Evolutionary conservation across 345 rosid species (phyloP), one percentile per base, ranked within the genome.

Genomic region (Brassica juncea): DNA sequence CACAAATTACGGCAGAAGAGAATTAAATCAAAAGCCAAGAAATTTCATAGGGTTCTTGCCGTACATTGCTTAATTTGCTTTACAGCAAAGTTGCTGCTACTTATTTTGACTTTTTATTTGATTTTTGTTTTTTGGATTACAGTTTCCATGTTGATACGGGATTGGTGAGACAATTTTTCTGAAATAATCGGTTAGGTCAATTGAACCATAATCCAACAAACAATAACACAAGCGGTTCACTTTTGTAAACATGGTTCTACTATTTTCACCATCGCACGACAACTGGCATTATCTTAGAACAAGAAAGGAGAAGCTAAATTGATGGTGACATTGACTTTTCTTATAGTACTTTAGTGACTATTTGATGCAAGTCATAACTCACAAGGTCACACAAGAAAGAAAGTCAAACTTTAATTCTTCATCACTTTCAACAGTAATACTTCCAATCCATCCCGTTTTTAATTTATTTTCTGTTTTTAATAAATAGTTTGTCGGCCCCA

Each of bases 331-430:
- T 80, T 75, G 74, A 79, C 82, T 44, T 73, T 68, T 57, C 55
- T 72, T 16, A 19, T 39, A 23, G 63, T 59, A 39, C 66, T 4
- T 12, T 8, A 16, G 67, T 78, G 55, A 42, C 49, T 65, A 57
- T 72, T 31, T 71, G 65, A 35, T 54, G 47, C 16, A 32, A 64
- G 25, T 64, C 72, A 78, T 60, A 59, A 72, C 73, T 66, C 84
- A 73, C 71, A 73, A 47, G 47, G 35, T 82, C 83, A 81, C 80
- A 82, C 79, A 81, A 73, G 83, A 81, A 64, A 59, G 61, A 39
- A 68, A 78, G 84, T 86, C 91, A 77, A 85, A 76, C 79, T 82
- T 84, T 76, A 74, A 87, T 84, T 86, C 78, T 75, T 73, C 82
- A 42, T 72, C 73, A 59, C 82, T 79, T 79, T 72, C 68, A 66